Base-by-base conservation (phyloP, 1,139 yeast species). In the Candida dubliniensis region DNA sequence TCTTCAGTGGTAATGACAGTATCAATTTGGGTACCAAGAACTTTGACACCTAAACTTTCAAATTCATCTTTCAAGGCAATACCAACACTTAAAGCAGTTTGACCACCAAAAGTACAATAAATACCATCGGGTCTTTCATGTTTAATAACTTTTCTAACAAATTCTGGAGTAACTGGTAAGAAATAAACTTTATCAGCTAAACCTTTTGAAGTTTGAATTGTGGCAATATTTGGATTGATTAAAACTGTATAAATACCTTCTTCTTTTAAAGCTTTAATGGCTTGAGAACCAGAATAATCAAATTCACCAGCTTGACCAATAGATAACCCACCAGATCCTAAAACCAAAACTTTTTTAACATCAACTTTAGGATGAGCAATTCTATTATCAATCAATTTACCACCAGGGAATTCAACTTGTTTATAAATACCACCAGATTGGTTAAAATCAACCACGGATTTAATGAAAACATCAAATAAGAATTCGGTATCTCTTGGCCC, bases 231-330 rank as follows among this genome's bases (percentile, higher is more conserved):
- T 50, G 99, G 99, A 67, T 93, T 93, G 62, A 93, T 89, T 60
- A 93, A 78, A 54, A 93, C 86, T 18, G 96, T 83, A 60, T 81
- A 66, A 61, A 88, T 91, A 60, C 87, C 79, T 44, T 95, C 96
- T 69, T 93, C 98, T 63, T 81, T 87, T 58, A 93, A 74, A 8
- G 99, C 99, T 68, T 91, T 91, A 64, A 91, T 91, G 42, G 98
- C 98, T 70, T 91, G 98, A 15, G 97, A 90, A 47, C 98, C 98
- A 34, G 96, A 88, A 70, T 93, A 93, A 67, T 93, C 99, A 58
- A 93, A 93, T 69, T 93, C 99, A 58, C 99, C 99, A 38, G 99
- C 99, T 70, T 93, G 99, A 46, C 99, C 99, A 63, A 93, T 93
- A 43, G 96, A 87, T 49, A 93, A 77, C 38, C 99, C 99, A 61